These are phyloP conservation scores for Glonium stellatum DNA, from an alignment of 495 filamentous ascomycete species.

Conservation along the genomic window DNA sequence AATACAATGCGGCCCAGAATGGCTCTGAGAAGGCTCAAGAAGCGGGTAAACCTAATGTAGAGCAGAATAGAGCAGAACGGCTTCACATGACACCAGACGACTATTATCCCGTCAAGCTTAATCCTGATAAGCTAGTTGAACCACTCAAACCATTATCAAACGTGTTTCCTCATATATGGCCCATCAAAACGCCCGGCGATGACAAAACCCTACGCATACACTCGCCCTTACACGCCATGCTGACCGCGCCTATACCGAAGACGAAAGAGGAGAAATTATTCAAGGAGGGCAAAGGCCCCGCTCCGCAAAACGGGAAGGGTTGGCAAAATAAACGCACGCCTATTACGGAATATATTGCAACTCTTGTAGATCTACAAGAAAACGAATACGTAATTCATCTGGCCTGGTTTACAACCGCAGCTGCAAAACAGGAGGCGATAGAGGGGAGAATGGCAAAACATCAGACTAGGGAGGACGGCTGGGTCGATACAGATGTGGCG, in stretches of 20 bases:
- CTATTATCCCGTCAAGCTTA: constrained; percentile 67
- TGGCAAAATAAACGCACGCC: constrained; percentile 65
- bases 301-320: constrained; percentile 50
- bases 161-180: constrained; percentile 85
- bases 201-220: constrained; percentile 62
- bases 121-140: constrained; percentile 51
- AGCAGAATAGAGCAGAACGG: constrained; percentile 2
- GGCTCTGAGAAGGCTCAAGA: background rate
- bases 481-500: constrained; percentile 72
- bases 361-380: constrained; percentile 65
- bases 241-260: constrained; percentile 62
- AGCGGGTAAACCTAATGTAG: background rate
- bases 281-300: constrained; percentile 49
- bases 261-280: constrained; percentile 52
- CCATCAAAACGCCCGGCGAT: constrained; percentile 77
- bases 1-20: background rate
- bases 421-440: constrained; percentile 41
- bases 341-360: constrained; percentile 68
- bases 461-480: constrained; percentile 56
- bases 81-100: constrained; percentile 41
- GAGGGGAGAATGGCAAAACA: constrained; percentile 42
- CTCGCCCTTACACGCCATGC: constrained; percentile 74
- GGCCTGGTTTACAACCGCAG: constrained; percentile 45
- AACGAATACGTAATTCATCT: constrained; percentile 79
- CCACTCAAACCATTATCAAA: constrained; percentile 65